Conservation (phyloP, 257 asterid genomes). For the Petunia axillaris region DNA sequence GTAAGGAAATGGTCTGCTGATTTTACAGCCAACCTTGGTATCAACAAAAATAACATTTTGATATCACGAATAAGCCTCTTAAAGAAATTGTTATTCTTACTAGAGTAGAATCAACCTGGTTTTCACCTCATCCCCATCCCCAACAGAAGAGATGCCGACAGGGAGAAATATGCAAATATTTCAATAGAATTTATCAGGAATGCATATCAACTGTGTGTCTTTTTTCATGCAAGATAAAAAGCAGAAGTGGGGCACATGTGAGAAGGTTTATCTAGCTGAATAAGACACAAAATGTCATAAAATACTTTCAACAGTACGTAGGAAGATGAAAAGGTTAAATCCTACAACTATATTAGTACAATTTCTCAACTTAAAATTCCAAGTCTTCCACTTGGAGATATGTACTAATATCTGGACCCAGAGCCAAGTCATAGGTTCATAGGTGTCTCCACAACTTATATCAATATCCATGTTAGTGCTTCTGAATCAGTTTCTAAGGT, state of each 20-base stretch:
- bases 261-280: not conserved
- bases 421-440: not conserved
- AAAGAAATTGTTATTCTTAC: not conserved
- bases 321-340: conserved; percentile 5
- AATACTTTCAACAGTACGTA: not conserved
- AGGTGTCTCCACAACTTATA: not conserved
- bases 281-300: conserved; percentile 4
- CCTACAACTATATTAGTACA: not conserved
- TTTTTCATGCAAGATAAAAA: not conserved
- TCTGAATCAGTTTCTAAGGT: not conserved
- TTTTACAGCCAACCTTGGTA: not conserved
- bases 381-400: not conserved
- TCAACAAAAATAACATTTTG: not conserved
- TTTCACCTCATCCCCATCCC: not conserved
- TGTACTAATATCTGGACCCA: not conserved
- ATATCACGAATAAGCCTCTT: not conserved
- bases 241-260: not conserved
- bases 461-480: conserved; percentile 1
- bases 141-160: conserved; percentile 18
- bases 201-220: not conserved
- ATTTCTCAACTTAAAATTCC: conserved; percentile 16
- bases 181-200: conserved; percentile 9
- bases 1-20: conserved; percentile 14
- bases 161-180: not conserved
- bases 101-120: not conserved